Percentiles rank a stretch among this genome's conserved stretches.
These are phyloP conservation scores for Malania oleifera DNA, from an alignment of 164 flowering plant genomes.

Conservation along the genomic window DNA sequence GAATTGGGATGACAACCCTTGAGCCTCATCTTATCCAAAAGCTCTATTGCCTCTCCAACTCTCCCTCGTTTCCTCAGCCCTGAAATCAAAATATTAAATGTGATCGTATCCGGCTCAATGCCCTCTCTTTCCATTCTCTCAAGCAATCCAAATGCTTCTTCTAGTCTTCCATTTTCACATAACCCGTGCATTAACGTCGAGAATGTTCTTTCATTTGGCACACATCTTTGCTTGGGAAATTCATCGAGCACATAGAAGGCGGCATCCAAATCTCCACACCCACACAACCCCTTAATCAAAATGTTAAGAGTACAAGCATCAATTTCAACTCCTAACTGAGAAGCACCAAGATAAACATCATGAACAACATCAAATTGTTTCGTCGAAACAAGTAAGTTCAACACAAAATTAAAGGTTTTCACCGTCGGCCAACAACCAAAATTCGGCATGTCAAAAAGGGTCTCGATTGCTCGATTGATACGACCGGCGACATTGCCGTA, in stretches of 20 bases:
- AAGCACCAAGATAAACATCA: conserved; percentile 53
- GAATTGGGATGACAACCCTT: conserved; percentile 75
- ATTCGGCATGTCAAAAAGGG: conserved; percentile 64
- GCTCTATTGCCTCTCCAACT: conserved; percentile 46
- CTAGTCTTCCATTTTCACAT: conserved; percentile 49
- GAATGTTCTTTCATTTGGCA: conserved; percentile 62
- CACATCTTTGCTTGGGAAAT: conserved; percentile 58
- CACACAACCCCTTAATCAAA: conserved; percentile 71
- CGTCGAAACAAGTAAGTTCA: conserved; percentile 61
- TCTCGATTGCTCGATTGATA: conserved; percentile 44
- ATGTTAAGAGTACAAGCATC: conserved; percentile 82
- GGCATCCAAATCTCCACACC: conserved; percentile 50
- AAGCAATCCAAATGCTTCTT: conserved; percentile 59
- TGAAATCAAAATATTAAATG: conserved; percentile 67
- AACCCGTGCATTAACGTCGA: conserved; percentile 70
- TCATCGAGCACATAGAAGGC: conserved; percentile 73
- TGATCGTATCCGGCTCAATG: conserved; percentile 56
- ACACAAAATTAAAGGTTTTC: conserved; percentile 63
- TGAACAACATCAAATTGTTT: conserved; percentile 55
- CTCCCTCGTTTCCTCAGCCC: conserved; percentile 67
- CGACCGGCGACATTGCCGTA: conserved; percentile 55
- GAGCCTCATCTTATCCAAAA: conserved; percentile 52
- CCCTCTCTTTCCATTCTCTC: conserved; percentile 71
- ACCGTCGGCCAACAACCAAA: conserved; percentile 61
- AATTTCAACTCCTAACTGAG: conserved; percentile 52